phyloP scores from a whole-genome alignment of 1,284 basidiomycete species.

The Rhodotorula sp. region DNA sequence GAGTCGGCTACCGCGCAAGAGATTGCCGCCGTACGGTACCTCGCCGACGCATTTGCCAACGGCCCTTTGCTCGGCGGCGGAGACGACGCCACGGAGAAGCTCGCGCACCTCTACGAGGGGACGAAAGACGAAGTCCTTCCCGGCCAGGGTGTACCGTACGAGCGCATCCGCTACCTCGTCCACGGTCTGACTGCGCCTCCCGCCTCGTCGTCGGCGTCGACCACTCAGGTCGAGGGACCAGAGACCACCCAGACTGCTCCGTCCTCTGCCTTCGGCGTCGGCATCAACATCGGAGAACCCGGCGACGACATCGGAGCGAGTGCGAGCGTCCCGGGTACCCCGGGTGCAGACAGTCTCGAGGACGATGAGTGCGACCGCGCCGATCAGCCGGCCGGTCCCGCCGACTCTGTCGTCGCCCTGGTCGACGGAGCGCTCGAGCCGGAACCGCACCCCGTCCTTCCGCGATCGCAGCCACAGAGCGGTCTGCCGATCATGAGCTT shows the following conservation, averaged over 20 bases:
- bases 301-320: conserved; percentile 1
- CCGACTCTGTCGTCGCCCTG: conserved; percentile 39
- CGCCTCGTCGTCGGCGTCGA: neutral
- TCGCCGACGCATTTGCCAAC: conserved; percentile 44
- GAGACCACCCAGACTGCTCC: conserved; percentile 43
- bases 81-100: conserved; percentile 43
- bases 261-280: conserved; percentile 37
- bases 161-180: conserved; percentile 44
- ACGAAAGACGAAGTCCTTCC: conserved; percentile 30
- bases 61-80: conserved; percentile 44
- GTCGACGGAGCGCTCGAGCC: conserved; percentile 27
- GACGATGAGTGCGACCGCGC: conserved; percentile 42
- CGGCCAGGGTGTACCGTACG: conserved; percentile 39
- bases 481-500: conserved; percentile 10
- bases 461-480: neutral
- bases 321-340: neutral
- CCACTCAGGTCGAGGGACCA: neutral
- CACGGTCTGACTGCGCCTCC: conserved; percentile 44
- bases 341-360: neutral
- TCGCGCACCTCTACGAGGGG: conserved; percentile 36
- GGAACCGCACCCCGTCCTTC: neutral
- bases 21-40: conserved; percentile 42
- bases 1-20: conserved; percentile 44
- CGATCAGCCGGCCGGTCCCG: conserved; percentile 46
- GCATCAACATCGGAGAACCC: neutral